phyloP scores from a whole-genome alignment of 1,284 basidiomycete species.

The Entoloma clypeatum region DNA sequence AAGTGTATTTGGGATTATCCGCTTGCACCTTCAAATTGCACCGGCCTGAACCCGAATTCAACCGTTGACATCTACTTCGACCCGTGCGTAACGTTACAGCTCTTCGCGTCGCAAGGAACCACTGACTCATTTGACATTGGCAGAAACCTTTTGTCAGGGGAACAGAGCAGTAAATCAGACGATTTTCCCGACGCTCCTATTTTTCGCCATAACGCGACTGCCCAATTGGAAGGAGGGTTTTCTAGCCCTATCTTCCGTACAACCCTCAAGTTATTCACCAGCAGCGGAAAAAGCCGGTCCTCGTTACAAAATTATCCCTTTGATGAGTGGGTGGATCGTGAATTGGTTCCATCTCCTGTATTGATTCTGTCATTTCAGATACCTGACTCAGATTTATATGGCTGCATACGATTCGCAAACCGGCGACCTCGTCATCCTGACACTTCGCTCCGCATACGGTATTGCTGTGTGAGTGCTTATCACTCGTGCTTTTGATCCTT shows the following conservation, averaged over 20 bases:
- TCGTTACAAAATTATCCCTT: slow-evolving; percentile 23
- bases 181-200: slow-evolving; percentile 19
- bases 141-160: slow-evolving; percentile 18
- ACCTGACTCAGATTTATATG: slow-evolving; percentile 22
- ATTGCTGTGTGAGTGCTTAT: slow-evolving; percentile 19
- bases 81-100: slow-evolving; percentile 14
- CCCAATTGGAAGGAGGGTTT: slow-evolving; percentile 14
- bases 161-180: slow-evolving; percentile 12
- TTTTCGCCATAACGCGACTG: slow-evolving; percentile 20
- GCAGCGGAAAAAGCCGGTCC: slow-evolving; percentile 15
- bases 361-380: slow-evolving; percentile 11
- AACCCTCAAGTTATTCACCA: slow-evolving; percentile 22
- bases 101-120: not conserved
- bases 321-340: slow-evolving; percentile 17
- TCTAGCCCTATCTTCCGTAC: slow-evolving; percentile 23
- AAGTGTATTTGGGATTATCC: slow-evolving; percentile 14
- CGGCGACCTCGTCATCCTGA: slow-evolving; percentile 17
- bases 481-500: not conserved
- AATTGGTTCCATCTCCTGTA: not conserved
- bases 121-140: not conserved
- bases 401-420: slow-evolving; percentile 20
- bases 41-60: slow-evolving; percentile 6
- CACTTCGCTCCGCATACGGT: slow-evolving; percentile 18
- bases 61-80: slow-evolving; percentile 23
- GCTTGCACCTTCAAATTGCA: slow-evolving; percentile 18